A percentile compares a stretch with the other conserved stretches of the same genome.
Conservation (phyloP, 202 grass and related monocot genomes). For the Zizania palustris region DNA sequence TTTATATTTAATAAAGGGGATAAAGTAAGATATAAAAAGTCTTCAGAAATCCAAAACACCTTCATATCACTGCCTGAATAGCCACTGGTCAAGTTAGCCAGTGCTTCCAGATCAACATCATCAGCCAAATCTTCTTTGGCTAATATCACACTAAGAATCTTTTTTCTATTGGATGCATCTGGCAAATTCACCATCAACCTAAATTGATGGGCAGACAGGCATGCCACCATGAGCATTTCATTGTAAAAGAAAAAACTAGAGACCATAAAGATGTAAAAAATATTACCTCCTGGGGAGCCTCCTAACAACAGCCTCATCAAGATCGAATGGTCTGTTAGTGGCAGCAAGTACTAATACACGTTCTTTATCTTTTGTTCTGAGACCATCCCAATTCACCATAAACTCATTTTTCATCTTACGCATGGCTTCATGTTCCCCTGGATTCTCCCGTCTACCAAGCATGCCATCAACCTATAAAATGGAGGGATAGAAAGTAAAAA, state of each 20-base stretch:
- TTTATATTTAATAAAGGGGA: neutral
- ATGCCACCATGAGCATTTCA: slow-evolving; percentile 19
- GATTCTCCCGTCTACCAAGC: slow-evolving; percentile 95
- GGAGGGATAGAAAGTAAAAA: slow-evolving; percentile 11
- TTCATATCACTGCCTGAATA: slow-evolving; percentile 99
- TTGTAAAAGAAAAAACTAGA: slow-evolving; percentile 19
- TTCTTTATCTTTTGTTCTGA: slow-evolving; percentile 93
- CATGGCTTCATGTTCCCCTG: slow-evolving; percentile 99
- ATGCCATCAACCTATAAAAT: slow-evolving; percentile 86
- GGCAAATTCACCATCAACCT: slow-evolving; percentile 99
- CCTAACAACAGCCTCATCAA: slow-evolving; percentile 96
- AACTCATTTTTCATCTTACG: slow-evolving; percentile 99
- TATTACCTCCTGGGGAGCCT: slow-evolving; percentile 90
- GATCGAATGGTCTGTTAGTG: slow-evolving; percentile 98
- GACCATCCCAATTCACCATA: slow-evolving; percentile 99
- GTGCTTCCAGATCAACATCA: slow-evolving; percentile 74
- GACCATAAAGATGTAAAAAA: slow-evolving; percentile 16
- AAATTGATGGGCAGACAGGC: slow-evolving; percentile 24
- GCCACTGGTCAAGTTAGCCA: slow-evolving; percentile 81
- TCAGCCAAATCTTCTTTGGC: slow-evolving; percentile 89
- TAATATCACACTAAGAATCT: slow-evolving; percentile 91
- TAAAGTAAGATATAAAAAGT: slow-evolving; percentile 12
- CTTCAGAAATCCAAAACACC: slow-evolving; percentile 51
- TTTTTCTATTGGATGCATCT: slow-evolving; percentile 84
- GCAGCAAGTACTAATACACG: slow-evolving; percentile 96